Percentiles rank a stretch among this genome's conserved stretches.
Evolutionary conservation across 768 basidiomycete species (phyloP).

Genomic region (Psilocybe cyanescens): DNA sequence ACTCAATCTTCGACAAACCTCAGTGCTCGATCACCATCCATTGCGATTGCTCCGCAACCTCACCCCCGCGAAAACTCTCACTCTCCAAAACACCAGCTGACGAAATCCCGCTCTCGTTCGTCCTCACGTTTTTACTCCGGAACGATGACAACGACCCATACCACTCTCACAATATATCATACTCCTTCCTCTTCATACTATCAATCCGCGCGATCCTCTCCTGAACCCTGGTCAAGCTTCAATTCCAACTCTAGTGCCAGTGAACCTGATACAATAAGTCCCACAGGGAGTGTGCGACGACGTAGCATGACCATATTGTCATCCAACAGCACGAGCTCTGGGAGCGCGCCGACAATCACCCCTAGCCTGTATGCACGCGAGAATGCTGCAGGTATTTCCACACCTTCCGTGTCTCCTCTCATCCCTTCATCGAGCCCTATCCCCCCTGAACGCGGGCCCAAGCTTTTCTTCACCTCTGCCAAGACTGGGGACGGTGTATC

Average conservation of each 20-base stretch:
- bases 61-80: conserved; percentile 21
- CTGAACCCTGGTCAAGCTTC: conserved; percentile 30
- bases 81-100: conserved; percentile 33
- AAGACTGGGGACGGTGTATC: conserved; percentile 75
- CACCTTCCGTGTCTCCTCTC: conserved; percentile 19
- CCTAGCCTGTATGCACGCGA: conserved; percentile 57
- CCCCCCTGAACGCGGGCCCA: conserved; percentile 58
- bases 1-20: neutral
- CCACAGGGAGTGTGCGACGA: conserved; percentile 19
- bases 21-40: conserved; percentile 30
- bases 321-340: conserved; percentile 43
- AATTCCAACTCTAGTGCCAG: neutral
- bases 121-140: conserved; percentile 46
- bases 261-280: conserved; percentile 5
- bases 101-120: conserved; percentile 50
- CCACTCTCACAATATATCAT: conserved; percentile 68
- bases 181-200: conserved; percentile 81
- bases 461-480: conserved; percentile 76
- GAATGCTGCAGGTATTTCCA: conserved; percentile 11
- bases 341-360: conserved; percentile 60
- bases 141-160: conserved; percentile 61
- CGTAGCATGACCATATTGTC: conserved; percentile 31
- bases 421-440: conserved; percentile 18
- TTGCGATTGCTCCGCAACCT: conserved; percentile 26
- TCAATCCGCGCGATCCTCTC: conserved; percentile 65